Conservation (phyloP, 2,329 filamentous ascomycete species). For the Fusarium albidum region DNA sequence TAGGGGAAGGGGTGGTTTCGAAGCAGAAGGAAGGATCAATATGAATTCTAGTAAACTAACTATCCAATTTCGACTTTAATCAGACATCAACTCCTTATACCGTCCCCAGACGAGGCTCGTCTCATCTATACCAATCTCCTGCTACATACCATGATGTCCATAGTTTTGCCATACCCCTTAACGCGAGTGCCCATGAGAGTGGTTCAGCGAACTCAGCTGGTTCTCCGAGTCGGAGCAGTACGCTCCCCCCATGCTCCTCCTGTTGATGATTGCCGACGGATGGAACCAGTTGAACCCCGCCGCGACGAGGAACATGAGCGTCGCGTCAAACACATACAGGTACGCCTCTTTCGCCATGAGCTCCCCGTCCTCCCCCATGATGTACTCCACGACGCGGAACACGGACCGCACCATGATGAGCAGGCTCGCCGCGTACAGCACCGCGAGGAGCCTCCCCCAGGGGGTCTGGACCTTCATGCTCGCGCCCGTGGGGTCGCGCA, state of each 20-base stretch:
- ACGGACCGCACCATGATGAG: slow-evolving; percentile 50
- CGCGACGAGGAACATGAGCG: slow-evolving; percentile 37
- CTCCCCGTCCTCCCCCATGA: slow-evolving; percentile 40
- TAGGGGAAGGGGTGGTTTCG: background rate
- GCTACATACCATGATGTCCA: no score
- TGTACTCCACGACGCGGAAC: slow-evolving; percentile 52
- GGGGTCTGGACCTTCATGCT: slow-evolving; percentile 25
- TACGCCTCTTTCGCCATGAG: slow-evolving; percentile 42
- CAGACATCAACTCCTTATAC: no score
- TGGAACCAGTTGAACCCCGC: slow-evolving; percentile 1
- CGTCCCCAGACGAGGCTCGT: no score
- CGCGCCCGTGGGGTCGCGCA: background rate
- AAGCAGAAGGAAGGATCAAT: no score
- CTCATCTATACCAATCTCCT: no score
- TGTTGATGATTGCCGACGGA: slow-evolving; percentile 12
- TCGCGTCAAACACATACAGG: slow-evolving; percentile 46
- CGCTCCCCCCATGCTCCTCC: background rate
- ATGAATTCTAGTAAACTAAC: no score
- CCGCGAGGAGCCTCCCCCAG: slow-evolving; percentile 37
- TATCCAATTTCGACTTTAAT: no score
- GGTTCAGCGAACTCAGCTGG: background rate
- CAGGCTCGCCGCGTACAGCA: slow-evolving; percentile 28
- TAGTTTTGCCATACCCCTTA: no score
- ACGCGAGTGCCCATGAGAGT: no score
- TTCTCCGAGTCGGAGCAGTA: slow-evolving; percentile 1